Evolutionary conservation across 257 asterid genomes (phyloP).

Genomic region (Ilex asprella): DNA sequence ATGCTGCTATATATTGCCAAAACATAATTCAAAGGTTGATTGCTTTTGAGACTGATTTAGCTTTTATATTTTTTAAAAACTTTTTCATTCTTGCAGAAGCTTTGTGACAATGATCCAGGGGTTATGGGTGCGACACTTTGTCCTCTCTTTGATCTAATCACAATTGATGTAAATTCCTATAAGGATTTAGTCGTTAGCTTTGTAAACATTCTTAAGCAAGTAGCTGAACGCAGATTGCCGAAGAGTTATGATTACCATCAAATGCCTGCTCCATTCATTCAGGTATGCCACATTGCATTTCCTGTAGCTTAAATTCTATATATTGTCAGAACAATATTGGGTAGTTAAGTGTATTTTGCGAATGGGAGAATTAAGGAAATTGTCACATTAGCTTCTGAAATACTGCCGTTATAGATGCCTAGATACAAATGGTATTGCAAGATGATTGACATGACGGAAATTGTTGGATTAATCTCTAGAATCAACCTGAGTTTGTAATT

Average conservation of each 20-base stretch:
- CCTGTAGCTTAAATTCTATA: background rate
- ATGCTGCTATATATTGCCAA: too few relatives aligned
- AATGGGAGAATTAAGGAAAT: too few relatives aligned
- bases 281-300: conserved; percentile 30
- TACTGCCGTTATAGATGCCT: too few relatives aligned
- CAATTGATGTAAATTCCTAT: conserved; percentile 58
- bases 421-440: too few relatives aligned
- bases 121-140: conserved; percentile 97
- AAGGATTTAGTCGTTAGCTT: conserved; percentile 86
- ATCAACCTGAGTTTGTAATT: too few relatives aligned
- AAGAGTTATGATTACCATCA: conserved; percentile 97
- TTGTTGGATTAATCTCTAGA: too few relatives aligned
- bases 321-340: background rate
- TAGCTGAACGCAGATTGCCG: conserved; percentile 88
- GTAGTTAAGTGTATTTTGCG: background rate
- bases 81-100: conserved; percentile 53
- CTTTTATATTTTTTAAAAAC: background rate
- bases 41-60: too few relatives aligned
- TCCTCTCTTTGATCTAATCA: conserved; percentile 87
- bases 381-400: too few relatives aligned
- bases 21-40: too few relatives aligned
- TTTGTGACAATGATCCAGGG: conserved; percentile 95
- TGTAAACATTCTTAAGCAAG: conserved; percentile 94
- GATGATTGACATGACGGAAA: too few relatives aligned
- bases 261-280: conserved; percentile 98